Conservation (phyloP, 768 basidiomycete genomes). For the Hirschioporus abietinus region DNA sequence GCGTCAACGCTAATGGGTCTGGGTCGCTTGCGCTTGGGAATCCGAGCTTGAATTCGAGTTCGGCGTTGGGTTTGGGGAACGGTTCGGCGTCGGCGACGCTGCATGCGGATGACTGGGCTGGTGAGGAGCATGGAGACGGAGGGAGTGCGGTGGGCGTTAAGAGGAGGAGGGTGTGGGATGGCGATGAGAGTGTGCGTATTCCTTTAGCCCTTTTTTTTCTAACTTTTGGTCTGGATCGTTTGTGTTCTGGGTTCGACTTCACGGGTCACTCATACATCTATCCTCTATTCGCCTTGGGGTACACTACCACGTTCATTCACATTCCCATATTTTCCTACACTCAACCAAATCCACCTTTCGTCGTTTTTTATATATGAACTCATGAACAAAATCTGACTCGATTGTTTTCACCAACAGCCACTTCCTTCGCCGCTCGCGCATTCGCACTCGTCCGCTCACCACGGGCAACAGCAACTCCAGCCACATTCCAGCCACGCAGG, state of each 20-base stretch:
- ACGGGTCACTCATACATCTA: too few relatives aligned
- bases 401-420: background rate
- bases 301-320: too few relatives aligned
- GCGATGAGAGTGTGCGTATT: background rate
- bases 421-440: background rate
- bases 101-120: conserved; percentile 1
- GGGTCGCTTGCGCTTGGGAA: background rate
- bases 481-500: background rate
- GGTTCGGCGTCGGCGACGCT: conserved; percentile 1
- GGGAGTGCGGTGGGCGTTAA: background rate
- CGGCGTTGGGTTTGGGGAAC: background rate
- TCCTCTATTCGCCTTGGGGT: too few relatives aligned
- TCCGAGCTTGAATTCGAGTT: too few relatives aligned
- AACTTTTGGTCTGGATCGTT: too few relatives aligned
- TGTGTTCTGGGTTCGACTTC: too few relatives aligned
- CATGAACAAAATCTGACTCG: background rate
- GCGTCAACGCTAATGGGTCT: background rate
- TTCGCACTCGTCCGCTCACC: background rate
- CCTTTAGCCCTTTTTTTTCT: background rate
- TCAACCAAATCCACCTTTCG: too few relatives aligned
- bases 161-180: background rate
- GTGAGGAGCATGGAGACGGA: background rate
- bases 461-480: background rate
- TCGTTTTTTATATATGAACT: too few relatives aligned
- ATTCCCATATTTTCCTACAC: too few relatives aligned